Evolutionary conservation across 129 eudicot genomes (phyloP).

Genomic region (Oenanthe sinensis): DNA sequence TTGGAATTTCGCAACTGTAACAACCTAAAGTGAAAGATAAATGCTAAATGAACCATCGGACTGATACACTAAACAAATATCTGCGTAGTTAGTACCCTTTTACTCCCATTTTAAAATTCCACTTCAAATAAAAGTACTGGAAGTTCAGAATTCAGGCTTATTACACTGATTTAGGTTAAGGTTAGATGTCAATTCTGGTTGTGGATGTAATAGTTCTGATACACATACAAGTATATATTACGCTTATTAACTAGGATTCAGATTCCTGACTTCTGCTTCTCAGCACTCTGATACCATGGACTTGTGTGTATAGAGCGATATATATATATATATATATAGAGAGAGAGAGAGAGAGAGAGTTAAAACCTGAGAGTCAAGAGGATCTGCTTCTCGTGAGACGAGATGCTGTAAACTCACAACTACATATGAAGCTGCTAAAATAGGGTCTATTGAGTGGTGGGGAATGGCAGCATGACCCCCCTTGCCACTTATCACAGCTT

Average conservation of each 20-base stretch:
- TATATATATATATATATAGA: no score
- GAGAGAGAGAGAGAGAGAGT: not conserved
- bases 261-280: not conserved
- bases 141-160: not conserved
- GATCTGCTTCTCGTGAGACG: constrained; percentile 96
- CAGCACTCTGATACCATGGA: not conserved
- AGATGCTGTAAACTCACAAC: constrained; percentile 86
- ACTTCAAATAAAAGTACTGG: not conserved
- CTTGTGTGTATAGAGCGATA: not conserved
- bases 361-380: constrained; percentile 82
- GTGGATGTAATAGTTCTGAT: not conserved
- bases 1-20: constrained; percentile 85
- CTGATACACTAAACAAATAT: not conserved
- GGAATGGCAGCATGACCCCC: constrained; percentile 99
- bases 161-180: not conserved
- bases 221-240: not conserved
- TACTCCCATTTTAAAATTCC: not conserved
- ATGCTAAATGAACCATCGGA: not conserved
- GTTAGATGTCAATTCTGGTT: not conserved
- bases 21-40: constrained; percentile 45
- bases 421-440: constrained; percentile 85
- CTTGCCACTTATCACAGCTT: constrained; percentile 77
- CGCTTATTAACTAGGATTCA: not conserved
- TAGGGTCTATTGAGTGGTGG: constrained; percentile 92
- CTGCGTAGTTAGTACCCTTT: not conserved